A percentile compares a stretch with the other conserved stretches of the same genome.
These are phyloP conservation scores for Panicum miliaceum DNA, from an alignment of 176 grass and related monocot species.

Conservation along the genomic window DNA sequence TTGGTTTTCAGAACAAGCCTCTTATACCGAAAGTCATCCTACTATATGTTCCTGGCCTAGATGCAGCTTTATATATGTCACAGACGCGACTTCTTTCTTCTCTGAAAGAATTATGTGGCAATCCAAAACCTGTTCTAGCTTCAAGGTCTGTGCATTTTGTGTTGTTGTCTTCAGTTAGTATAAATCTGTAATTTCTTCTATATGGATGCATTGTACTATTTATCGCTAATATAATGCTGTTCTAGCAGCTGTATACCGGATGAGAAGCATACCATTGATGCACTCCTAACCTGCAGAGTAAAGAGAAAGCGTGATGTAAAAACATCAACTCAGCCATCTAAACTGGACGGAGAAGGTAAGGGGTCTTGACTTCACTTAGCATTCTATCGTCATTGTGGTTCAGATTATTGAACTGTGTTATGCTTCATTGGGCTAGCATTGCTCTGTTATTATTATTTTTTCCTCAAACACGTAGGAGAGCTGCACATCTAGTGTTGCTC, in stretches of 20 bases:
- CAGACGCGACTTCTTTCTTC: slow-evolving; percentile 62
- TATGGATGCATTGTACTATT: background rate
- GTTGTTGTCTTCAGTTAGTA: slow-evolving; percentile 6
- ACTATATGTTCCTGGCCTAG: slow-evolving; percentile 89
- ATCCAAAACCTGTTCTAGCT: slow-evolving; percentile 88
- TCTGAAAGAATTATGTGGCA: slow-evolving; percentile 80
- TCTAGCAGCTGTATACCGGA: slow-evolving; percentile 75
- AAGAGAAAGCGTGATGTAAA: slow-evolving; percentile 69
- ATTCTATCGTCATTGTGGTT: slow-evolving; percentile 21
- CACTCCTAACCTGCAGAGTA: slow-evolving; percentile 84
- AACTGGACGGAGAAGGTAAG: slow-evolving; percentile 56
- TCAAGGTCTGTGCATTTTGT: slow-evolving; percentile 67
- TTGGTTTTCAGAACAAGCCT: slow-evolving; percentile 83
- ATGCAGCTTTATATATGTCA: slow-evolving; percentile 91
- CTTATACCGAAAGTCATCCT: slow-evolving; percentile 87
- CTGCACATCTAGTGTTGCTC: slow-evolving; percentile 9
- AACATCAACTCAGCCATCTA: slow-evolving; percentile 42
- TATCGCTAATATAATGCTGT: slow-evolving; percentile 35
- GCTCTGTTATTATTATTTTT: background rate
- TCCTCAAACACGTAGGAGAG: too few species aligned
- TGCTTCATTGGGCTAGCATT: slow-evolving; percentile 12
- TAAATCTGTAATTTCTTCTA: background rate
- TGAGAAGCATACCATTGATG: slow-evolving; percentile 91
- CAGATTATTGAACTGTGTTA: background rate
- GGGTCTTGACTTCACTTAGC: slow-evolving; percentile 8